Base-by-base conservation (phyloP, 1,284 basidiomycete genomes). In the Microbotryum lychnidis-dioicae region DNA sequence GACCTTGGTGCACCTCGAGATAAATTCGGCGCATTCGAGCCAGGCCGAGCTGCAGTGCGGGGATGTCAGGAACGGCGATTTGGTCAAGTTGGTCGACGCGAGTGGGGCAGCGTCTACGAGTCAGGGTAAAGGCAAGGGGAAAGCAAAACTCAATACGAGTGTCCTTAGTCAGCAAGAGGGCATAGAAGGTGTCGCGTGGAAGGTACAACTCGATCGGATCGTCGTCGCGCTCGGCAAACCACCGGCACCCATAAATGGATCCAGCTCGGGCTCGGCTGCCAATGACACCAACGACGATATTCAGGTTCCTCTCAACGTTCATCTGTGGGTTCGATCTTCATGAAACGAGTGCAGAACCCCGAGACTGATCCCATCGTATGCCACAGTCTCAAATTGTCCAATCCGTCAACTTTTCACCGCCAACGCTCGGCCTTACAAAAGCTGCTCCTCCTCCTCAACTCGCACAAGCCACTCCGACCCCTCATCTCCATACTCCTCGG, bases 141-240 rank as follows among this genome's bases (percentile, higher is more conserved):
- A 49, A 51, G 16, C 27, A 1, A 46, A 47, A 29, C 42, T 25
- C 8, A 54, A 60, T 27, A 56, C 42, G 57, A 61, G 46, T 31
- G 60, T 60, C 37, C 44, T n/a, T 23, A 54, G 50, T 56, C 58
- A 62, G 42, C 56, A 62, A 7, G 53, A 20, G 3, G 53, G 49
- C 25, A 54, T 66, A 2, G 64, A 72, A n/a, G 71, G 66, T 1
- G 69, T 72, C 16, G 71, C 71, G 1, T 70, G 65, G 45, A 63
- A 58, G 54, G 64, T 68, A 0, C 56, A 57, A 6, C 62, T 67
- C n/a, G 61, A 57, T 18, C 68, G 64, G 48, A 68, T 72, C 46
- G 56, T 65, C 25, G 53, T 72, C 37, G 70, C 68, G 12, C 49
- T 70, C 12, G 46, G 21, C 27, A 56, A 44, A 23, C 48, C 21